A percentile compares a stretch with the other conserved stretches of the same genome.
Conservation (phyloP, 306 rosid species). For the Cicer bijugum region DNA sequence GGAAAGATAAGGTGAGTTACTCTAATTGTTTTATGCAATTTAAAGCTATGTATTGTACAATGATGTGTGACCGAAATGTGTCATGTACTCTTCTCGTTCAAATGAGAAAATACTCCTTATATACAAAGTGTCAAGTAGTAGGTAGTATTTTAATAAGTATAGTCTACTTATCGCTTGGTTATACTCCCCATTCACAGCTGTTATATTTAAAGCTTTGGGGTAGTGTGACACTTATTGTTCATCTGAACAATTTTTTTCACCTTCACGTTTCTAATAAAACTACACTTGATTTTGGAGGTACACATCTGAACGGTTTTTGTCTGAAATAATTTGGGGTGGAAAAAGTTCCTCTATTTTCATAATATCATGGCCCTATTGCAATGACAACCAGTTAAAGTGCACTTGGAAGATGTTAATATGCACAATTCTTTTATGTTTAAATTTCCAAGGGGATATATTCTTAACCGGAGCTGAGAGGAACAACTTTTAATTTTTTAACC, state of each 20-base stretch:
- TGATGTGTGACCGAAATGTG: background rate
- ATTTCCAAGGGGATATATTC: constrained; percentile 7
- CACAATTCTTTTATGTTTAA: constrained; percentile 13
- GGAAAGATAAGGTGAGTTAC: background rate
- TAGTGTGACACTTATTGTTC: too few relatives aligned
- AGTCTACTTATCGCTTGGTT: constrained; percentile 2
- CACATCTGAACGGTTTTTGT: background rate
- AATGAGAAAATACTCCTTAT: background rate
- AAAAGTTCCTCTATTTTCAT: background rate
- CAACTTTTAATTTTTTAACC: background rate
- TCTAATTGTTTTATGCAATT: background rate
- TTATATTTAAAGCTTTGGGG: too few relatives aligned
- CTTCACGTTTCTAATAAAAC: background rate
- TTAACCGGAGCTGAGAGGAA: constrained; percentile 11
- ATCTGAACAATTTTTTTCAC: background rate
- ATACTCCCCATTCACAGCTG: background rate
- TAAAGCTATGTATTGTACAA: background rate
- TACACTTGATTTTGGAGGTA: background rate
- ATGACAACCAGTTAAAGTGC: background rate
- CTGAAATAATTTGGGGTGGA: background rate
- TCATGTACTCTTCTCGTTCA: background rate
- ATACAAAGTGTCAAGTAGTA: background rate
- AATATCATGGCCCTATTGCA: background rate
- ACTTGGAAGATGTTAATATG: constrained; percentile 6
- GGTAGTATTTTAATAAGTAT: background rate